phyloP scores from a whole-genome alignment of 75 land plant species.

The Cryptomeria japonica region DNA sequence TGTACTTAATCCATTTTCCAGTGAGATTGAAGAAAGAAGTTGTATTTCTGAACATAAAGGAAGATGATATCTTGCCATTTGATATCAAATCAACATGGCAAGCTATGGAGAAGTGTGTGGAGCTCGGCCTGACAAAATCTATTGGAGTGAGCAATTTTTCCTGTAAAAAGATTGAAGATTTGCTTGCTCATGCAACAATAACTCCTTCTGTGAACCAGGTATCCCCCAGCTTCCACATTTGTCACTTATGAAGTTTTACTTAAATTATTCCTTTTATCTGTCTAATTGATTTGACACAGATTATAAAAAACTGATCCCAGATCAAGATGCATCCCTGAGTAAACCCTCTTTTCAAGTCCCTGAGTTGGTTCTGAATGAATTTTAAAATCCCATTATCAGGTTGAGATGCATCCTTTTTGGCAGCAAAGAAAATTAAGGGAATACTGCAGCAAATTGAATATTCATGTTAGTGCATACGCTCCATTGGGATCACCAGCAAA shows the following conservation, averaged over 20 bases:
- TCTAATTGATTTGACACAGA: neutral
- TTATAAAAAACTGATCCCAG: neutral
- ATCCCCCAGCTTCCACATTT: neutral
- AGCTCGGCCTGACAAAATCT: slow-evolving; percentile 17
- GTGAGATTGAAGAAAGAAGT: slow-evolving; percentile 16
- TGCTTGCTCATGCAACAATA: slow-evolving; percentile 20
- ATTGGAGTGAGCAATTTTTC: slow-evolving; percentile 44
- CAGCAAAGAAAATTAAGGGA: slow-evolving; percentile 46
- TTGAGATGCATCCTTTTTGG: slow-evolving; percentile 49
- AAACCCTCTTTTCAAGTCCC: neutral
- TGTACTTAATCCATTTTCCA: slow-evolving; percentile 45
- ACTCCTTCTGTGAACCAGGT: slow-evolving; percentile 37
- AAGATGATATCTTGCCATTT: slow-evolving; percentile 21
- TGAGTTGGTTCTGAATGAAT: neutral
- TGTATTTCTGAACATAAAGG: neutral
- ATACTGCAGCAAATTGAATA: slow-evolving; percentile 30
- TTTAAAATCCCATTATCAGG: slow-evolving; percentile 15
- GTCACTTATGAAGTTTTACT: neutral
- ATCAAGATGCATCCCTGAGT: neutral
- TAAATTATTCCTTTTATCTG: neutral
- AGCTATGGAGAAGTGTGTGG: slow-evolving; percentile 27
- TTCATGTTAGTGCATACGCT: slow-evolving; percentile 49
- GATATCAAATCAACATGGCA: slow-evolving; percentile 26
- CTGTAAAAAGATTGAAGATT: slow-evolving; percentile 23
- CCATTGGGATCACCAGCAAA: slow-evolving; percentile 41